Base-by-base conservation (phyloP, 768 basidiomycete genomes). In the Lactarius akahatsu region DNA sequence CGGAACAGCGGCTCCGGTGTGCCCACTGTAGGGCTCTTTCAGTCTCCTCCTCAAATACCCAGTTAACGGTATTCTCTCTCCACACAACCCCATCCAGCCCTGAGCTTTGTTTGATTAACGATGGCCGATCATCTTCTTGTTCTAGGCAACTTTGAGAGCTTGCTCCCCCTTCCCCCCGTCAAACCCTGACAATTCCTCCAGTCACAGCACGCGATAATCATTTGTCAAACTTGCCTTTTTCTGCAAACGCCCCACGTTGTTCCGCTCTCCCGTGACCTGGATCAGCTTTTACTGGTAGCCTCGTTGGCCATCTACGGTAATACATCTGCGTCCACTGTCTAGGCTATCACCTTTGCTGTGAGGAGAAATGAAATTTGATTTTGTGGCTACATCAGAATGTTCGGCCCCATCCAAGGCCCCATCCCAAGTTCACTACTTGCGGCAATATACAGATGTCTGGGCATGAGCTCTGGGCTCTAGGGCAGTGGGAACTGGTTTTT, bases 71-170 rank as follows among this genome's bases (percentile, higher is more conserved):
- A 61, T 65, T 41, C 59, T 56, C 55, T 57, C 41, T 20, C 64
- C 59, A 60, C 57, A 58, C 54, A 55, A 36, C 64, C 23, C 64
- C 64, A 65, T 65, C 61, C 41, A 56, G 59, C 54, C 54, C 26
- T 30, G 7, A 20, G 26, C 64, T 61, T 61, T 58, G 40, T 61
- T 61, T 58, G 40, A 61, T 65, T 61, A 38, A 38, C 36, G 36
- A 38, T 38, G 43, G 64, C 36, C 60, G 64, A 65, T 61, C 64
- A n/a, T 2, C 43, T 52, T 16, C 40, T 26, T 18, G 52, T 54
- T 55, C 64, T 55, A 10, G 54, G 54, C 61, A 56, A 45, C 34
- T 18, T 50, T 45, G 47, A 57, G 57, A 32, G 38, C 57, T 59
- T 59, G 7, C 18, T 59, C 15, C 59, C 41, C 34, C 23, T 6